These are phyloP conservation scores for Trichophyton rubrum DNA, from an alignment of 2,329 filamentous ascomycete genomes.

Conservation along the genomic window DNA sequence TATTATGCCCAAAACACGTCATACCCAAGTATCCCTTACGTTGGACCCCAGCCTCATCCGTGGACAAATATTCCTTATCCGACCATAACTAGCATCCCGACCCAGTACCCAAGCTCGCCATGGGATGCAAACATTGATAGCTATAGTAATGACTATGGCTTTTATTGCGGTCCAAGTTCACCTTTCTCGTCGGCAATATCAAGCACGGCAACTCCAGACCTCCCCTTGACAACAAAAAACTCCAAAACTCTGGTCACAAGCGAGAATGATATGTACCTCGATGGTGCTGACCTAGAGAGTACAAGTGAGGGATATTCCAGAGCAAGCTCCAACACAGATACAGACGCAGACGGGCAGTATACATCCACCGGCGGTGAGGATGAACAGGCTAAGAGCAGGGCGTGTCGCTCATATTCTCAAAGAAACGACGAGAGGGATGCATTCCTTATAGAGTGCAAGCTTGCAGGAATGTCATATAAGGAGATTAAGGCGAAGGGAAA, in stretches of 20 bases:
- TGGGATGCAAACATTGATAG: background rate
- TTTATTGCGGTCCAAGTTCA: constrained; percentile 8
- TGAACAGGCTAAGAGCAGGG: background rate
- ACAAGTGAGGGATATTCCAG: background rate
- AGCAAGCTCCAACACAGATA: background rate
- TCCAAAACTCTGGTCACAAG: background rate
- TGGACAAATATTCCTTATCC: background rate
- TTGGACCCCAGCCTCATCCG: background rate
- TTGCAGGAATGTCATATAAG: constrained; percentile 34
- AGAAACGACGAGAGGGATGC: constrained; percentile 23
- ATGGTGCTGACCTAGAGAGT: background rate
- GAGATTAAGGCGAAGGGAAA: constrained; percentile 34
- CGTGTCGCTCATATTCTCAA: constrained; percentile 1
- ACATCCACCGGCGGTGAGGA: background rate
- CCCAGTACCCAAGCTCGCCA: background rate
- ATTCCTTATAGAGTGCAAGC: constrained; percentile 31
- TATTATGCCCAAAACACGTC: background rate
- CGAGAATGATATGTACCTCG: background rate
- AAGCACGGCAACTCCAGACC: constrained; percentile 4
- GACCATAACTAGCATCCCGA: background rate
- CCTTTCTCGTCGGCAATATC: constrained; percentile 8
- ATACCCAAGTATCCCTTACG: background rate
- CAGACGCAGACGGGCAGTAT: background rate
- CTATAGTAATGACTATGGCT: background rate
- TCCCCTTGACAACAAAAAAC: background rate